These are phyloP conservation scores for Ogataea glucozyma DNA, from an alignment of 805 yeast species.

Conservation along the genomic window DNA sequence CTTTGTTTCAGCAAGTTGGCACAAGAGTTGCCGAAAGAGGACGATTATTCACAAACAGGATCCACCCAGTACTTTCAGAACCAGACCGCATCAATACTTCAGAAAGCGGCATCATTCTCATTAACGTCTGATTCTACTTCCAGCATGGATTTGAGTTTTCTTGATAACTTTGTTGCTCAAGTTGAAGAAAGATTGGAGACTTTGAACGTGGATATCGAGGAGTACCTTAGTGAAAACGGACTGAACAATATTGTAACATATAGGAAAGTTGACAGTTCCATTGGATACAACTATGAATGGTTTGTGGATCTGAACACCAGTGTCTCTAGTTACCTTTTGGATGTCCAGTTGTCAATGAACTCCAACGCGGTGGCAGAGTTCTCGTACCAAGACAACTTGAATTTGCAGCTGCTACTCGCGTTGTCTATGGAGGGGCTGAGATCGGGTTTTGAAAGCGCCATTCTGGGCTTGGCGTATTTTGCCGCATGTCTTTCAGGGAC, in stretches of 20 bases:
- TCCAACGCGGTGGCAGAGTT: not conserved
- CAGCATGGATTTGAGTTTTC: not conserved
- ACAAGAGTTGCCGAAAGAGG: not conserved
- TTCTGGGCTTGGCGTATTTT: not conserved
- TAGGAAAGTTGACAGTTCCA: not conserved
- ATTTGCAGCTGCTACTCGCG: not conserved
- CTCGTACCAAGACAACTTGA: not conserved
- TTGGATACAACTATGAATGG: not conserved
- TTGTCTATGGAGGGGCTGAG: not conserved
- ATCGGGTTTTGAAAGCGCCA: not conserved
- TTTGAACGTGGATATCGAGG: not conserved
- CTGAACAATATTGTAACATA: not conserved
- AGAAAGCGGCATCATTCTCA: not conserved
- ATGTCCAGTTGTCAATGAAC: not conserved
- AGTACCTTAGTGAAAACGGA: not conserved
- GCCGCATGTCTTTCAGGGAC: not conserved
- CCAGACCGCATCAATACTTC: not conserved
- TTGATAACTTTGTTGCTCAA: not conserved
- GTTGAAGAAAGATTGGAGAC: not conserved
- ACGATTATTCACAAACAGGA: not conserved
- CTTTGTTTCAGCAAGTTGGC: conserved; percentile 1
- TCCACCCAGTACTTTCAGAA: not conserved
- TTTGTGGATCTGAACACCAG: too few species aligned
- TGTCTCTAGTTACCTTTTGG: not conserved
- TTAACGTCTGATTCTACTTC: not conserved